Conservation (phyloP, 805 yeast species). For the Yamadazyma sp. region DNA sequence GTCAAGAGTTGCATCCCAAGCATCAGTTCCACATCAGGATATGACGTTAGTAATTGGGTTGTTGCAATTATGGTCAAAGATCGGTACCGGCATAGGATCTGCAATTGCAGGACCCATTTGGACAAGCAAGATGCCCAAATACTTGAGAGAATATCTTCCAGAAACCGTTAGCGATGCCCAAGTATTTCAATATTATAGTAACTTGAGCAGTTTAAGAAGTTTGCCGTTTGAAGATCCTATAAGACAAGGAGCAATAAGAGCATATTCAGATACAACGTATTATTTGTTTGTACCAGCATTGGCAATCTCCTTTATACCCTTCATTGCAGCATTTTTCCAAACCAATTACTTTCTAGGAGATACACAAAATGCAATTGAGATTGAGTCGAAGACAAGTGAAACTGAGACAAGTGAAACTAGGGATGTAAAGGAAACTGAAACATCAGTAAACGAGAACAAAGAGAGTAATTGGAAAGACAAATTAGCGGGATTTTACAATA, state of each 20-base stretch:
- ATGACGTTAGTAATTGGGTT: constrained; percentile 38
- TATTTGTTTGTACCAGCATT: constrained; percentile 24
- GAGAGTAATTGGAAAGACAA: too few species aligned
- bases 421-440: too few species aligned
- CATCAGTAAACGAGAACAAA: too few species aligned
- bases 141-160: constrained; percentile 27
- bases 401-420: too few species aligned
- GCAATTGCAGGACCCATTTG: constrained; percentile 38
- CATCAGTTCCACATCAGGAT: constrained; percentile 41
- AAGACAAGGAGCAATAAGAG: constrained; percentile 29
- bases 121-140: constrained; percentile 24
- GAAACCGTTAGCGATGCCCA: constrained; percentile 15
- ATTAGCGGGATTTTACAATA: too few species aligned
- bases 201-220: constrained; percentile 18
- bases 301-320: constrained; percentile 25
- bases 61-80: constrained; percentile 27
- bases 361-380: constrained; percentile 33
- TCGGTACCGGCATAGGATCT: constrained; percentile 39
- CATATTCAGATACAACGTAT: constrained; percentile 27
- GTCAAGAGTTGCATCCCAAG: constrained; percentile 35
- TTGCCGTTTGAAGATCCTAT: constrained; percentile 22
- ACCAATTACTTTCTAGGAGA: constrained; percentile 34
- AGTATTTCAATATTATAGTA: constrained; percentile 19
- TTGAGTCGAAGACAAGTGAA: too few species aligned
- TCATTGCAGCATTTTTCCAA: constrained; percentile 30